Evolutionary conservation across 148 eudicot species (phyloP).

Genomic region (Vaccinium myrtillus): DNA sequence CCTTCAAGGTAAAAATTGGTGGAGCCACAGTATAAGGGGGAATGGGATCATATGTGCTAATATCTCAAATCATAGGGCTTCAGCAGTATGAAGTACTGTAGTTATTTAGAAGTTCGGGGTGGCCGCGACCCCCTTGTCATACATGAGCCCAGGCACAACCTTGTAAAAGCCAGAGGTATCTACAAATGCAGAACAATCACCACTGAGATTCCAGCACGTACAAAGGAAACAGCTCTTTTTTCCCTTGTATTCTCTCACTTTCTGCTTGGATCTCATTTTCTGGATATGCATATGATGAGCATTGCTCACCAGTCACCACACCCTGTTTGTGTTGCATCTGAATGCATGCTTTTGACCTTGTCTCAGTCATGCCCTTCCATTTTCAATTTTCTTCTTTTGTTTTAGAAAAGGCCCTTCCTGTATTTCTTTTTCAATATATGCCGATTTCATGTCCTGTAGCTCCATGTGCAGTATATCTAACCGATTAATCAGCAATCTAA

Average conservation of each 20-base stretch:
- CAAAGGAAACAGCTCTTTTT: background rate
- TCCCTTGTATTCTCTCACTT: background rate
- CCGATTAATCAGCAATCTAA: background rate
- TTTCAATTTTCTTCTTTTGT: background rate
- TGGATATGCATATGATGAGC: background rate
- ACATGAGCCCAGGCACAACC: background rate
- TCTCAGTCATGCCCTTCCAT: conserved; percentile 2
- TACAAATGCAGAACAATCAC: background rate
- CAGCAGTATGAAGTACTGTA: background rate
- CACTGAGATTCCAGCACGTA: background rate
- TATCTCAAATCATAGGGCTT: background rate
- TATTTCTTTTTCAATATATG: background rate
- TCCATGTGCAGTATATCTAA: background rate
- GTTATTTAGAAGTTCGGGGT: background rate
- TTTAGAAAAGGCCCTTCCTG: background rate
- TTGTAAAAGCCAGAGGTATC: background rate
- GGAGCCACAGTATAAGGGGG: background rate
- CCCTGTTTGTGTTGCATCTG: background rate
- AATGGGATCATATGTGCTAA: background rate
- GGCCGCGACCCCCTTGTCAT: background rate
- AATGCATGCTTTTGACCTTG: background rate
- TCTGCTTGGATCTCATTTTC: background rate
- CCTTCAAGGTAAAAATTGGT: background rate
- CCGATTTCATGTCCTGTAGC: background rate
- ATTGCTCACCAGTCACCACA: background rate